phyloP scores from a whole-genome alignment of 768 basidiomycete genomes.

The Mycena chlorophos region DNA sequence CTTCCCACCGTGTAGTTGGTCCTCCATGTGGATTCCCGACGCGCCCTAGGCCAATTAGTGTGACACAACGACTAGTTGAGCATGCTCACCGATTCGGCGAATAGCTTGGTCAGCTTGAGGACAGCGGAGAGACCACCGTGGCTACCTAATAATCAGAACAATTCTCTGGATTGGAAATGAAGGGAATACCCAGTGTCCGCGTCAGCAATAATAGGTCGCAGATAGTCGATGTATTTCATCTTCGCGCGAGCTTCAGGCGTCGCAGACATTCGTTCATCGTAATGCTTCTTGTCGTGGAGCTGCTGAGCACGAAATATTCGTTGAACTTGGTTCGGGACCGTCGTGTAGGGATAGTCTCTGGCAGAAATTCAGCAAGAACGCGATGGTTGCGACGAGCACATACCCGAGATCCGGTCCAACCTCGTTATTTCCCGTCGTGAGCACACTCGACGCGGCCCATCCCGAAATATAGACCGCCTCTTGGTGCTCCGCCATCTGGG shows the following conservation, averaged over 20 bases:
- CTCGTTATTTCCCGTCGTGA: constrained; percentile 89
- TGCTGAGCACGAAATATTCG: constrained; percentile 89
- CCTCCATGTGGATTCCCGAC: constrained; percentile 88
- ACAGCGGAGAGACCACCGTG: constrained; percentile 92
- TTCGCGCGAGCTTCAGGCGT: constrained; percentile 63
- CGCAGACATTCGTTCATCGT: constrained; percentile 76
- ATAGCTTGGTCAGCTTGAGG: constrained; percentile 92
- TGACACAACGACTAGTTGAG: not conserved
- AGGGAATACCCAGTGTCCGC: constrained; percentile 77
- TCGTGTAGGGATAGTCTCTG: constrained; percentile 94
- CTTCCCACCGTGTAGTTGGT: constrained; percentile 93
- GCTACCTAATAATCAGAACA: constrained; percentile 39
- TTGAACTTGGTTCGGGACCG: constrained; percentile 94
- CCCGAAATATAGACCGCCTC: constrained; percentile 92
- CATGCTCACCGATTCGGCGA: constrained; percentile 83
- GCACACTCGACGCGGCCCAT: constrained; percentile 83
- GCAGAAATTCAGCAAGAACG: not conserved
- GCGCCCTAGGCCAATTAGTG: constrained; percentile 55
- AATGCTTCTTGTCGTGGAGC: constrained; percentile 90
- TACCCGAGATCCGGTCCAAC: constrained; percentile 90
- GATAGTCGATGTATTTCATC: constrained; percentile 81
- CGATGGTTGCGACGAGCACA: constrained; percentile 35
- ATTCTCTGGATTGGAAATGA: not conserved
- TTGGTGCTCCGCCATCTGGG: constrained; percentile 86
- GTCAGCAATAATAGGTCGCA: constrained; percentile 92